Percentiles rank a stretch among this genome's conserved stretches.
phyloP scores from a whole-genome alignment of 2,329 filamentous ascomycete species.

The Colletotrichum limetticola region DNA sequence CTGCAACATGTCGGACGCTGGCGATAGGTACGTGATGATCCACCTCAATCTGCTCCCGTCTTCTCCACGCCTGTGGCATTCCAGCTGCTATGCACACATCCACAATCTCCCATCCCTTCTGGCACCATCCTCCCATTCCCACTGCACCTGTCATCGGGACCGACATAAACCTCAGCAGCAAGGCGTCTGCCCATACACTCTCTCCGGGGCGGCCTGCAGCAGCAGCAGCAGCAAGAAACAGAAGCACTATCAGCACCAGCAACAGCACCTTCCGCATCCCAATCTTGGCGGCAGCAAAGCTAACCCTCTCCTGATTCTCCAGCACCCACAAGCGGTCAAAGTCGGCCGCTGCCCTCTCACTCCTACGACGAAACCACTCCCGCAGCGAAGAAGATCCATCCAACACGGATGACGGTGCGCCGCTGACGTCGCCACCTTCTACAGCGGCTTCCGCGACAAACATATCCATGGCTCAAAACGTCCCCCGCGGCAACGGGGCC shows the following conservation, averaged over 20 bases:
- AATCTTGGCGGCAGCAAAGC: constrained; percentile 13
- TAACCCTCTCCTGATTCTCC: constrained; percentile 32
- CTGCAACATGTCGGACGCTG: constrained; percentile 48
- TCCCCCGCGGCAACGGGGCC: constrained; percentile 53
- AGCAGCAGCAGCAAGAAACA: constrained; percentile 4
- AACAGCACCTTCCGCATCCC: constrained; percentile 5
- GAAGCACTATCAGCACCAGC: constrained; percentile 3
- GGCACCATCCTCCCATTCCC: not conserved
- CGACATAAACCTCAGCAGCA: constrained; percentile 10
- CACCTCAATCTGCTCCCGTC: not conserved
- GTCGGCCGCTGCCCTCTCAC: constrained; percentile 61
- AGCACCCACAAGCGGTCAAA: constrained; percentile 65
- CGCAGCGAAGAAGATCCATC: constrained; percentile 64
- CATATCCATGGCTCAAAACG: constrained; percentile 49
- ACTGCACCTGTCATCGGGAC: constrained; percentile 20
- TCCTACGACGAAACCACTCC: constrained; percentile 64
- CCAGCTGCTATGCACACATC: constrained; percentile 3
- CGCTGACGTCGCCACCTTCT: constrained; percentile 44
- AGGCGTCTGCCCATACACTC: not conserved
- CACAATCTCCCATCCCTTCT: not conserved
- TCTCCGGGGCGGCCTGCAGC: constrained; percentile 6
- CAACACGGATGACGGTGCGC: constrained; percentile 59
- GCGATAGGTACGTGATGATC: constrained; percentile 46
- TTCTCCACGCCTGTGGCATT: constrained; percentile 6
- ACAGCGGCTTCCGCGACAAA: constrained; percentile 43